Conservation (phyloP, 345 rosid genomes). For the Linum trigynum region DNA sequence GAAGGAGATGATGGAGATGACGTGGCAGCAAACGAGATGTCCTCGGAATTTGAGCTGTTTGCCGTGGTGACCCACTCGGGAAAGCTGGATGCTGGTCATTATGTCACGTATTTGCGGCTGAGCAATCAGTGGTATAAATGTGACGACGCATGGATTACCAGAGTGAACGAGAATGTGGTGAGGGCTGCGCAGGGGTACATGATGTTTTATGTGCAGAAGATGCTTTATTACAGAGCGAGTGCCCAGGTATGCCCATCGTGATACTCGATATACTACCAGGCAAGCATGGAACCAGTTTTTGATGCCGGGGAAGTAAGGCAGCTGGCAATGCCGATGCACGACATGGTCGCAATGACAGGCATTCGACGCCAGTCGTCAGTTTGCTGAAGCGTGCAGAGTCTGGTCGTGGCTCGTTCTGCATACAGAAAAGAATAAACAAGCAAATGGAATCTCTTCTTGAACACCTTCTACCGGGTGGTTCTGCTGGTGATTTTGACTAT, state of each 20-base stretch:
- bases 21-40: conserved; percentile 30
- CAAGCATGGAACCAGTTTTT: no score
- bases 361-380: no score
- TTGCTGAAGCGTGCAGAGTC: no score
- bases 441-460: no score
- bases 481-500: no score
- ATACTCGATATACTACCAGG: no score
- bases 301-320: no score
- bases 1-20: conserved; percentile 49
- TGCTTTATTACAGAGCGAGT: conserved; percentile 44
- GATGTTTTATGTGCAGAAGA: conserved; percentile 82
- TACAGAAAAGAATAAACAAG: no score
- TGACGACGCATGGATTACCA: conserved; percentile 86
- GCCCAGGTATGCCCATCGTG: conserved; percentile 1
- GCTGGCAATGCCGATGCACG: no score
- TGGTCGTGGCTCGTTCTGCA: no score
- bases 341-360: no score
- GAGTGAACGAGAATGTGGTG: conserved; percentile 74
- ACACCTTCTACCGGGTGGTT: no score
- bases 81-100: conserved; percentile 79
- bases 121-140: conserved; percentile 80
- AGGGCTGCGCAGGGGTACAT: conserved; percentile 85
- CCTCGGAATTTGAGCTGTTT: conserved; percentile 69
- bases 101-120: conserved; percentile 63
- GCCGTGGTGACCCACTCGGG: conserved; percentile 83